Conservation (phyloP, 2,329 filamentous ascomycete species). For the Claviceps paspali region DNA sequence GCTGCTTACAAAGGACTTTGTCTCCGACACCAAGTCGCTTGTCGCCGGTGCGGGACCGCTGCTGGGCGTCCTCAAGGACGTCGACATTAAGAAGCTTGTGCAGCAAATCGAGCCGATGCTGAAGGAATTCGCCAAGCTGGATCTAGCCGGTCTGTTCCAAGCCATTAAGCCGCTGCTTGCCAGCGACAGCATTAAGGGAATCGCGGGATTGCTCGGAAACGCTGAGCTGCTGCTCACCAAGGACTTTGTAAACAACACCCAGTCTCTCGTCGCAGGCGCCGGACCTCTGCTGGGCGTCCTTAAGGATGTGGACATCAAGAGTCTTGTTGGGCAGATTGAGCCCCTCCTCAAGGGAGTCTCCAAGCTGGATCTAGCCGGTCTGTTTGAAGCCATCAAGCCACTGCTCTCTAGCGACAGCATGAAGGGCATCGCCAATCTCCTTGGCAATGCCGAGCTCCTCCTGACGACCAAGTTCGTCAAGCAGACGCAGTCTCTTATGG, state of each 20-base stretch:
- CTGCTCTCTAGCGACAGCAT: conserved; percentile 11
- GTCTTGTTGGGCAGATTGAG: conserved; percentile 6
- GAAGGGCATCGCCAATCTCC: conserved; percentile 12
- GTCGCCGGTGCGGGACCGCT: conserved; percentile 15
- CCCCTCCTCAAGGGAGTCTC: conserved; percentile 15
- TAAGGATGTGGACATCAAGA: conserved; percentile 15
- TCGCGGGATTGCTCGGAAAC: conserved; percentile 4
- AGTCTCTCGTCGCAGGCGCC: conserved; percentile 8
- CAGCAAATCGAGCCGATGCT: conserved; percentile 15
- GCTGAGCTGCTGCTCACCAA: conserved; percentile 6
- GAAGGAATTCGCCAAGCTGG: conserved; percentile 6
- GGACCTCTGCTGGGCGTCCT: conserved; percentile 19
- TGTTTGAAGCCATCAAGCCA: conserved; percentile 6
- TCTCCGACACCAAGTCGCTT: conserved; percentile 8
- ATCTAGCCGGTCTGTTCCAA: conserved; percentile 3
- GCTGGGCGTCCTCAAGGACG: conserved; percentile 18
- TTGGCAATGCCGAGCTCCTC: conserved; percentile 17
- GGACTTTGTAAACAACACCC: conserved; percentile 10
- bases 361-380: conserved; percentile 2
- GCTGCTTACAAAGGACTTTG: conserved; percentile 8
- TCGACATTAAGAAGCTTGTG: conserved; percentile 10
- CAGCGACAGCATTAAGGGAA: conserved; percentile 10
- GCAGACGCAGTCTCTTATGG: conserved; percentile 14
- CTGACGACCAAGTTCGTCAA: conserved; percentile 18
- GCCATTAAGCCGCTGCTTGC: conserved; percentile 9